Conservation (phyloP, 2,329 filamentous ascomycete species). For the Ophiostoma ips region DNA sequence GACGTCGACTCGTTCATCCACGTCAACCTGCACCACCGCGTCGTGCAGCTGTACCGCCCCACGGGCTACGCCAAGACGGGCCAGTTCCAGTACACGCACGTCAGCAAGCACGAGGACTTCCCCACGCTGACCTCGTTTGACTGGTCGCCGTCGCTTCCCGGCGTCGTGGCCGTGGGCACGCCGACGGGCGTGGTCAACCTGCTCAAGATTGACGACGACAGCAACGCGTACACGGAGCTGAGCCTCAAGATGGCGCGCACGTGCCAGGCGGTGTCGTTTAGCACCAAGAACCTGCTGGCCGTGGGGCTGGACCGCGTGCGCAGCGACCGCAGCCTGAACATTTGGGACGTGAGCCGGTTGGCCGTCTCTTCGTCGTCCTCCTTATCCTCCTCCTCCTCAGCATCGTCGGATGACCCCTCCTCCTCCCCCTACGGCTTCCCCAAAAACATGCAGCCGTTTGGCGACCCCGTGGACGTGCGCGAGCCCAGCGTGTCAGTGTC, state of each 20-base stretch:
- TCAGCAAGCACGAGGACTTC: constrained; percentile 48
- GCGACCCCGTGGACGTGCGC: constrained; percentile 43
- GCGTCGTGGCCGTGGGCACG: constrained; percentile 62
- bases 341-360: constrained; percentile 62
- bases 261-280: constrained; percentile 73
- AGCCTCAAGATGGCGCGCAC: constrained; percentile 62
- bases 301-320: constrained; percentile 69
- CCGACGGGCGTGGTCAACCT: constrained; percentile 63
- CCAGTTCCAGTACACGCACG: constrained; percentile 41
- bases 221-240: constrained; percentile 50
- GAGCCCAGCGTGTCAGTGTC: constrained; percentile 62
- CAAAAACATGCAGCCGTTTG: constrained; percentile 31
- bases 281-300: constrained; percentile 54
- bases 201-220: constrained; percentile 56
- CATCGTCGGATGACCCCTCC: constrained; percentile 23
- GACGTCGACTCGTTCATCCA: constrained; percentile 47
- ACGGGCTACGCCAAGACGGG: constrained; percentile 43
- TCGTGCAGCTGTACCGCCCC: constrained; percentile 49
- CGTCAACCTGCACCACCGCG: constrained; percentile 48
- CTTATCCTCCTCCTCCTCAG: too few species aligned
- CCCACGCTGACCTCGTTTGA: constrained; percentile 52
- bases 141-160: constrained; percentile 48
- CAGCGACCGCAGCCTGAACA: constrained; percentile 68
- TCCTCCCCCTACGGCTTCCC: constrained; percentile 27
- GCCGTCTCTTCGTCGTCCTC: too few species aligned